A percentile compares a stretch with the other conserved stretches of the same genome.
phyloP scores from a whole-genome alignment of 768 basidiomycete species.

The Hysterangium stoloniferum region DNA sequence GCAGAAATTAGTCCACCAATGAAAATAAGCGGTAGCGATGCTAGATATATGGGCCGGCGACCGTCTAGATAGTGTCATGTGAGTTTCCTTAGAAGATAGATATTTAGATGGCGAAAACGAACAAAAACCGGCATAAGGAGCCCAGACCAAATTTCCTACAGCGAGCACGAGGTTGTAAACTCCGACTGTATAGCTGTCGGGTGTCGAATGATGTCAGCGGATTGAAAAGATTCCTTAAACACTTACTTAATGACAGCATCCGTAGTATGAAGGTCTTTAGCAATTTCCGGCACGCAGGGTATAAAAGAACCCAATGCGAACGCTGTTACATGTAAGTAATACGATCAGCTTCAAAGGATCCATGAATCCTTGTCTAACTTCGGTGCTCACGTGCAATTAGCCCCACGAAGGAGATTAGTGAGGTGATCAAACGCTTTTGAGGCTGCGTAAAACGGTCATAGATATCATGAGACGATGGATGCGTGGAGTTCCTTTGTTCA shows the following conservation, averaged over 20 bases:
- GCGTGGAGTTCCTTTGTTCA: no score
- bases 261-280: conserved; percentile 52
- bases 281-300: conserved; percentile 67
- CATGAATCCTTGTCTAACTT: not conserved
- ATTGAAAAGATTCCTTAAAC: not conserved
- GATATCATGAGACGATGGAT: conserved; percentile 36
- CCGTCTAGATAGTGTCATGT: not conserved
- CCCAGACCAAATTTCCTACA: conserved; percentile 18
- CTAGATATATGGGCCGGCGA: not conserved
- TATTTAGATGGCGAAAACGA: conserved; percentile 13
- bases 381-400: conserved; percentile 49
- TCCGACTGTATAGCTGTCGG: conserved; percentile 32
- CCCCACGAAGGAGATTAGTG: conserved; percentile 51
- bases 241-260: conserved; percentile 47
- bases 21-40: not conserved
- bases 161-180: conserved; percentile 41
- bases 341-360: not conserved
- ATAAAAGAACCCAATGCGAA: conserved; percentile 63
- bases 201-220: not conserved
- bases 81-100: not conserved
- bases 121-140: conserved; percentile 45
- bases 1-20: not conserved
- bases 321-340: no score
- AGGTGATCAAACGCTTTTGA: conserved; percentile 46
- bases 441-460: conserved; percentile 49